A percentile compares a stretch with the other conserved stretches of the same genome.
Evolutionary conservation across 1,284 basidiomycete genomes (phyloP).

Genomic region (Phlebopus sp.): DNA sequence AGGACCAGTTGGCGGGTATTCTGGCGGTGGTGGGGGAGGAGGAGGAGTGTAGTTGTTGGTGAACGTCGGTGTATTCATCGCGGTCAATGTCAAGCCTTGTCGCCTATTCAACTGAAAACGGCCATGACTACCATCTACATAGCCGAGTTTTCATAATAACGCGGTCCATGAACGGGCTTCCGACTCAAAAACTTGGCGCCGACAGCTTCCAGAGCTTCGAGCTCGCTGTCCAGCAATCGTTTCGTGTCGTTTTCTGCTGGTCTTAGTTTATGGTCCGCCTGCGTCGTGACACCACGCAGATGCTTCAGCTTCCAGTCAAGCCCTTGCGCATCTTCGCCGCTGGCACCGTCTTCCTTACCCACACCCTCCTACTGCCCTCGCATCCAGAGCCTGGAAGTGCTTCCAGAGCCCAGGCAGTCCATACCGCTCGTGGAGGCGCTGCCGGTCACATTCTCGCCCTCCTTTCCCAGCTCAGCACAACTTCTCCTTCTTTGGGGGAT

Average conservation of each 20-base stretch:
- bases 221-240: background rate
- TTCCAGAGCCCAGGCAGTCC: constrained; percentile 67
- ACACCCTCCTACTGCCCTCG: constrained; percentile 58
- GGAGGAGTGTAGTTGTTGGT: constrained; percentile 5
- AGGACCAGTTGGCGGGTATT: constrained; percentile 10
- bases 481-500: constrained; percentile 29
- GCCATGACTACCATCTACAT: too few species aligned
- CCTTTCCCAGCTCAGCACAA: constrained; percentile 57
- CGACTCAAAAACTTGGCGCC: background rate
- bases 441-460: constrained; percentile 69
- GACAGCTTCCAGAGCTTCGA: background rate
- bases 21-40: background rate
- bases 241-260: background rate
- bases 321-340: constrained; percentile 72
- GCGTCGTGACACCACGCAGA: constrained; percentile 37
- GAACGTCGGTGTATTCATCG: background rate
- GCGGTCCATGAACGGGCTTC: too few species aligned
- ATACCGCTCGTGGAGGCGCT: constrained; percentile 63
- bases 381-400: constrained; percentile 59
- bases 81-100: too few species aligned
- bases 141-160: too few species aligned
- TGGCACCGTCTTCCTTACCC: constrained; percentile 74
- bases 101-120: too few species aligned
- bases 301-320: constrained; percentile 24
- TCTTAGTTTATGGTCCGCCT: constrained; percentile 26